Base-by-base conservation (phyloP, 2,329 filamentous ascomycete species). In the Hawksworthiomyces lignivorus region DNA sequence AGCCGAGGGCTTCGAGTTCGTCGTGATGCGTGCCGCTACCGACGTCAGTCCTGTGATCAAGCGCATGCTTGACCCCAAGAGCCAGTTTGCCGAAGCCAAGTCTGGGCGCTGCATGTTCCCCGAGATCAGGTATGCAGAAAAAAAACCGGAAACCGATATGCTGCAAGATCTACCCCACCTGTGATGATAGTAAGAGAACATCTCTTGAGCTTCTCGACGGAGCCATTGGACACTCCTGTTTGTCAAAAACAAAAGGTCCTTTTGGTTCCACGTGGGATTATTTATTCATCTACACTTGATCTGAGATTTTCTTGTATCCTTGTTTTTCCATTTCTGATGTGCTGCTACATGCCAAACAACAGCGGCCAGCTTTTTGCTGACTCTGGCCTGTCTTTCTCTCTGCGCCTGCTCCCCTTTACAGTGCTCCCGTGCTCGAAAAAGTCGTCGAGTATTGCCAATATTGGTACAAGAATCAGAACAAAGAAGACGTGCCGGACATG, bases 381-480 rank as follows among this genome's bases (percentile, higher is more conserved):
- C 27, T 20, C 7, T 35, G 27, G 20, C 14, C 18, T 9, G 41
- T 12, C 11, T 18, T 30, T 18, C 15, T 37, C 21, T 14, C 14
- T 33, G 30, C 4, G 17, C 20, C 15, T 36, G 2, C 11, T 26
- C 41, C 7, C 5, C 31, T 26, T 34, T 52, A 36, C 58, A 88
- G 83, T 62, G 82, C 78, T 49, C 67, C 82, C 40, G 75, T 88
- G 6, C 75, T 90, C 3, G 84, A 89, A 59, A 87, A 87, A 58
- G 80, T 89, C 24, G 84, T 81, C 60, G 83, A 89, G 62, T 90
- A 89, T 63, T 81, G 88, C 48, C 84, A 87, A 58, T 89, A 88
- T 67, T 84, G 84, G 68, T 81, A 87, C 62, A 82, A 80, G 54
- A 73, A 86, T 62, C 73, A 73, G 39, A 74, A 87, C 50, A 69